Base-by-base conservation (phyloP, 805 yeast genomes). In the Saccharomycopsis malanga region DNA sequence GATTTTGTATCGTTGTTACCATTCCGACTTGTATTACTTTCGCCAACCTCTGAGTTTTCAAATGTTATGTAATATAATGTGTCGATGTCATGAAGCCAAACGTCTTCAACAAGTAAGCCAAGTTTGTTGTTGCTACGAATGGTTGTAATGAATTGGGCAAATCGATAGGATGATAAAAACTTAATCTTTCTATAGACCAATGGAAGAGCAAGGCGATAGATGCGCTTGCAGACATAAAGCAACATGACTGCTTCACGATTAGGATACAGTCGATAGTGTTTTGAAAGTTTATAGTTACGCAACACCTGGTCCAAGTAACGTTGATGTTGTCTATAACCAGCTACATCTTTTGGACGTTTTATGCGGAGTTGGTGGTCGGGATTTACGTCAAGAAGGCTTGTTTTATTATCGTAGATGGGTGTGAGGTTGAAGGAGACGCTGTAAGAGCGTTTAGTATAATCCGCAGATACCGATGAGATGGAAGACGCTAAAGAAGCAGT, bases 121-220 rank as follows among this genome's bases (percentile, higher is more conserved):
- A 83, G 70, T 2, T 66, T 65, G 6, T 75, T 70, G 53, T 74
- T 73, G 45, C 73, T 67, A 38, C 83, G 68, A n/a, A 87, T 61
- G 4, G 79, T 72, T 1, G 88, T 72, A 4, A 87, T 77, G 56
- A 87, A 80, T 62, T 87, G 95, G 0, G 87, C 93, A 38, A 85
- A 74, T 36, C 95, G 67, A 59, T 83, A 87, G 4, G 89, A 81
- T 2, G 94, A 79, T 0, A 77, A 73, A 54, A 87, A 73, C 12
- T 56, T 51, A 3, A 89, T 78, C 5, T 62, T 52, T 12, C 66
- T 57, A 60, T 85, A 87, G 9, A 87, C 62, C 21, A 71, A 67
- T 4, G 72, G 72, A 54, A 77, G 75, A 2, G 81, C 72, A 4
- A 77, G 64, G 29, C 58, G 60, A 58, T 79, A 73, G 54, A 83